These are phyloP conservation scores for Calonectria honghensis DNA, from an alignment of 2,329 filamentous ascomycete genomes.

Conservation along the genomic window DNA sequence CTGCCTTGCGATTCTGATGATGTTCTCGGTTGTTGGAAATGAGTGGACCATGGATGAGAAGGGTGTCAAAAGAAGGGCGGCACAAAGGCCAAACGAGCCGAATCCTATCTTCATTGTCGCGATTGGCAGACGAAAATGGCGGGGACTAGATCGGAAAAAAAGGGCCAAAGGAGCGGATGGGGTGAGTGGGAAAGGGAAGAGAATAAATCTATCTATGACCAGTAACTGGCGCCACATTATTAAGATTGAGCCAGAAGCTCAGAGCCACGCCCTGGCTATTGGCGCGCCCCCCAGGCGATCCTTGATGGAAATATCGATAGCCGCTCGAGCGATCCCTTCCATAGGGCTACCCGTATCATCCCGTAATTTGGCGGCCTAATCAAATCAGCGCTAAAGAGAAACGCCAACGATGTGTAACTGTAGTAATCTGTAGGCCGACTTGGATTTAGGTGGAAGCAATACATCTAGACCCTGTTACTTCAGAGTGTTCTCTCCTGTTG, in stretches of 20 bases:
- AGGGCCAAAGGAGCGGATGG: neutral
- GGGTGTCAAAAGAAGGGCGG: neutral
- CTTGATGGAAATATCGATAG: neutral
- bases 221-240: slow-evolving; percentile 4
- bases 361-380: neutral
- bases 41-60: slow-evolving; percentile 5
- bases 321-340: neutral
- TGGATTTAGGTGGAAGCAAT: neutral
- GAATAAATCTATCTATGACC: neutral
- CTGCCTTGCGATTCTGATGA: neutral
- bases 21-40: neutral
- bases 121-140: neutral
- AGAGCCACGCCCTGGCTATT: neutral
- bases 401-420: neutral
- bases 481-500: neutral
- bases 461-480: neutral
- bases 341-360: neutral
- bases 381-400: neutral
- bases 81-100: neutral
- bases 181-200: neutral
- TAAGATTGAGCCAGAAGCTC: slow-evolving; percentile 4
- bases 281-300: too few species aligned
- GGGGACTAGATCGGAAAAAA: neutral
- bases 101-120: slow-evolving; percentile 6
- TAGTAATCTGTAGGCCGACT: too few species aligned